phyloP scores from a whole-genome alignment of 768 basidiomycete genomes.

The Pleurotus djamor region DNA sequence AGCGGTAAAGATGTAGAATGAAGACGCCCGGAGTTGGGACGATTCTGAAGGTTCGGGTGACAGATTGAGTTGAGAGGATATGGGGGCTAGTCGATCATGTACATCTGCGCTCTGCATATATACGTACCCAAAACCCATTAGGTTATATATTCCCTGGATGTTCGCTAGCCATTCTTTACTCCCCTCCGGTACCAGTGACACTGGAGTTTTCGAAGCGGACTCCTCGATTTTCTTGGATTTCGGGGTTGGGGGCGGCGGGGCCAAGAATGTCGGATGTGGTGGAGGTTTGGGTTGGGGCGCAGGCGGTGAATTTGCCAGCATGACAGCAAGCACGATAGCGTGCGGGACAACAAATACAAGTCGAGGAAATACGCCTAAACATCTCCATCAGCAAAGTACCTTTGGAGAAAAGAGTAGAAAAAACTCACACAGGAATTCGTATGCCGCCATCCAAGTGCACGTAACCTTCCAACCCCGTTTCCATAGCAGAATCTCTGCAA shows the following conservation, averaged over 20 bases:
- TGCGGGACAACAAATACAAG: slow-evolving; percentile 73
- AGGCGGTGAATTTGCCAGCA: slow-evolving; percentile 58
- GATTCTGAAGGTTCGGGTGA: too few relatives aligned
- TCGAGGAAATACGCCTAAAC: slow-evolving; percentile 73
- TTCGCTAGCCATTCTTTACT: slow-evolving; percentile 84
- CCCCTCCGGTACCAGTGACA: slow-evolving; percentile 48
- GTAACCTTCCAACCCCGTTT: slow-evolving; percentile 74
- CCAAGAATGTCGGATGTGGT: slow-evolving; percentile 10
- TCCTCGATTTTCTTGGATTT: slow-evolving; percentile 15
- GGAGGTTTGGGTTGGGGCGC: slow-evolving; percentile 28
- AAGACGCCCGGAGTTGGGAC: slow-evolving; percentile 28
- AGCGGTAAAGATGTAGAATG: slow-evolving; percentile 23
- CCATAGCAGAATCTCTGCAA: slow-evolving; percentile 87
- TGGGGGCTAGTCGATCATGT: slow-evolving; percentile 48
- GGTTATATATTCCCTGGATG: slow-evolving; percentile 85
- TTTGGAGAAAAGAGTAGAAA: not conserved
- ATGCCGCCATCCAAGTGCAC: slow-evolving; percentile 69
- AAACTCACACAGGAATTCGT: slow-evolving; percentile 76
- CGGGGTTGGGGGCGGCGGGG: slow-evolving; percentile 25
- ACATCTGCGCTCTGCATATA: slow-evolving; percentile 66
- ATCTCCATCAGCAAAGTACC: not conserved
- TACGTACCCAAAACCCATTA: slow-evolving; percentile 81
- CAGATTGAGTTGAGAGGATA: slow-evolving; percentile 50
- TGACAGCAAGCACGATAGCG: slow-evolving; percentile 53
- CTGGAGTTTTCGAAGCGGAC: not conserved